A percentile compares a stretch with the other conserved stretches of the same genome.
phyloP scores from a whole-genome alignment of 768 basidiomycete genomes.

The Mycena epipterygia region DNA sequence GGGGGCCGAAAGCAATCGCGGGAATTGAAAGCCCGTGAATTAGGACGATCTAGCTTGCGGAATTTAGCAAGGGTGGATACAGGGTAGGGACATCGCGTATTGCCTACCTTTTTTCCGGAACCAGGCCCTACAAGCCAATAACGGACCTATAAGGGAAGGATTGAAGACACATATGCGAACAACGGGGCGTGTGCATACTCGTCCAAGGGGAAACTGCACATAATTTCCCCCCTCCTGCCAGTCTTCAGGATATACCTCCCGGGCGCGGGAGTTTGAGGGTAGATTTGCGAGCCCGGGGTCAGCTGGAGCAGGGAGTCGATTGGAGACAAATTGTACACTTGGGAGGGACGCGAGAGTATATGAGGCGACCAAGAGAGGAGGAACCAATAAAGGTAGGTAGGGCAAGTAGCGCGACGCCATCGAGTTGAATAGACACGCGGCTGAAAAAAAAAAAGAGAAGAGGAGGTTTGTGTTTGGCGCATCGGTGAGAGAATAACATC shows the following conservation, averaged over 20 bases:
- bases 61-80: no score
- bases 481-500: no score
- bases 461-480: no score
- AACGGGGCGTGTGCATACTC: conserved; percentile 43
- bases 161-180: not conserved
- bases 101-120: conserved; percentile 54
- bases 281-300: conserved; percentile 21
- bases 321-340: not conserved
- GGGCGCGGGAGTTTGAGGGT: conserved; percentile 17
- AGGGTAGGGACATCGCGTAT: no score
- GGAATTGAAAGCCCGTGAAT: conserved; percentile 67
- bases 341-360: conserved; percentile 5
- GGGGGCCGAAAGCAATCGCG: conserved; percentile 63
- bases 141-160: conserved; percentile 53
- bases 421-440: no score
- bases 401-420: conserved; percentile 12
- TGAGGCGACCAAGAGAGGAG: not conserved
- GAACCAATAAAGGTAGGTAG: conserved; percentile 4
- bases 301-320: not conserved
- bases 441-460: no score
- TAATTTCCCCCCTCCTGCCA: conserved; percentile 59
- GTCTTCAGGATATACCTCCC: conserved; percentile 62
- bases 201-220: conserved; percentile 59
- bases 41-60: no score
- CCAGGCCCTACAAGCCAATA: conserved; percentile 69